Evolutionary conservation across 2,329 filamentous ascomycete species (phyloP).

Genomic region (Boeremia exigua): DNA sequence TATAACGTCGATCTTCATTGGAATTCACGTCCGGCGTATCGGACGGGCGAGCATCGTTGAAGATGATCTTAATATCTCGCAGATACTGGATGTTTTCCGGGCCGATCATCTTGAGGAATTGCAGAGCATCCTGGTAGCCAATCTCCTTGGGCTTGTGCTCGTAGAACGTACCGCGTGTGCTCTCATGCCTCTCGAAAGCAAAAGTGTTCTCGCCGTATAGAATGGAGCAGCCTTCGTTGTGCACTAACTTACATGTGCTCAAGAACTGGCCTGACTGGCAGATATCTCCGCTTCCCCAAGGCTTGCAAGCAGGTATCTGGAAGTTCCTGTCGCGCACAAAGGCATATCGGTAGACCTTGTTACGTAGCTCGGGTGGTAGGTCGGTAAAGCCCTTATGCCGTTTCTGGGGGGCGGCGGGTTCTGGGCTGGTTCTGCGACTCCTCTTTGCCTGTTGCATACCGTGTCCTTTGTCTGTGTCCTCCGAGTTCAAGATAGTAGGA

Average conservation of each 20-base stretch:
- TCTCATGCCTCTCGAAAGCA: slow-evolving; percentile 49
- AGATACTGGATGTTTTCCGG: slow-evolving; percentile 54
- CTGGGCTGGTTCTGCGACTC: neutral
- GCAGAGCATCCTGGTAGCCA: slow-evolving; percentile 54
- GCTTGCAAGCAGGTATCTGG: slow-evolving; percentile 37
- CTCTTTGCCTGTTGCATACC: slow-evolving; percentile 27
- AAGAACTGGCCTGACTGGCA: slow-evolving; percentile 53
- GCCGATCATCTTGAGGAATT: slow-evolving; percentile 57
- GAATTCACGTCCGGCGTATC: slow-evolving; percentile 47
- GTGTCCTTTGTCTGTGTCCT: slow-evolving; percentile 16
- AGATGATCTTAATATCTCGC: slow-evolving; percentile 52
- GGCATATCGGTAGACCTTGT: slow-evolving; percentile 54
- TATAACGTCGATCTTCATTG: slow-evolving; percentile 55
- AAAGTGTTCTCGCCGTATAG: slow-evolving; percentile 60
- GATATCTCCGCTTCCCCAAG: slow-evolving; percentile 43
- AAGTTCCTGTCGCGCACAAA: slow-evolving; percentile 48
- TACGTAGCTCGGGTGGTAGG: slow-evolving; percentile 53
- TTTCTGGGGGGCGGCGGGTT: neutral
- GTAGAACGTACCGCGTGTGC: slow-evolving; percentile 51
- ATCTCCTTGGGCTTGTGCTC: slow-evolving; percentile 52
- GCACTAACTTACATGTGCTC: slow-evolving; percentile 53
- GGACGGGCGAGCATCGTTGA: slow-evolving; percentile 54
- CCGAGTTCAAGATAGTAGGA: slow-evolving; percentile 25
- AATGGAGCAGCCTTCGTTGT: slow-evolving; percentile 54
- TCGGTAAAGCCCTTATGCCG: slow-evolving; percentile 31